A percentile compares a stretch with the other conserved stretches of the same genome.
These are phyloP conservation scores for Pyropia haitanensis DNA, from an alignment of 23 red algal genomes.

Conservation along the genomic window DNA sequence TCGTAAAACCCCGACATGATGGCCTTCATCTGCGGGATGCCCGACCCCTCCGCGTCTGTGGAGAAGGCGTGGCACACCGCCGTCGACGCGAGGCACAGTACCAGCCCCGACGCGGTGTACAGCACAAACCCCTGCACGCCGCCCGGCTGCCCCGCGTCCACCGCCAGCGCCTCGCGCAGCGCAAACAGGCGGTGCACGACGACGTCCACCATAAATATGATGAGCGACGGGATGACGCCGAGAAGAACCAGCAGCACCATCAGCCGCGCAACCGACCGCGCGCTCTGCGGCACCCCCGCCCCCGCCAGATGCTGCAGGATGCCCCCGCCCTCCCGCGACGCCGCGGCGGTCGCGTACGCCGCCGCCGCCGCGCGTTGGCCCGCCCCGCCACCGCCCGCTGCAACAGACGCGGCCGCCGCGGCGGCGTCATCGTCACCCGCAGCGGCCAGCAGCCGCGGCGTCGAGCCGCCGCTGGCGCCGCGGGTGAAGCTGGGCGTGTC, in stretches of 20 bases:
- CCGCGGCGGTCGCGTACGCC: background rate
- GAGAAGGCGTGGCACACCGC: constrained; percentile 63
- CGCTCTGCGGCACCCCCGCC: constrained; percentile 14
- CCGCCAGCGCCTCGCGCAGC: constrained; percentile 30
- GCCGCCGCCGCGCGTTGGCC: background rate
- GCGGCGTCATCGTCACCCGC: background rate
- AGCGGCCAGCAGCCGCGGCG: background rate
- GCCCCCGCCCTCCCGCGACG: no score
- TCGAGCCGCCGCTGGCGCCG: background rate
- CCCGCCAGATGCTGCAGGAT: constrained; percentile 42
- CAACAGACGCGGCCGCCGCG: background rate
- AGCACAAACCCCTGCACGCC: constrained; percentile 29
- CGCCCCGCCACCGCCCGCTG: no score
- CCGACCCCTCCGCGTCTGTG: constrained; percentile 88
- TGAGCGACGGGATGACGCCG: constrained; percentile 77
- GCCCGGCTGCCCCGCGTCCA: background rate
- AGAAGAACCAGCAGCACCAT: constrained; percentile 71
- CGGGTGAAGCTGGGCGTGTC: constrained; percentile 16
- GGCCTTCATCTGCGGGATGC: constrained; percentile 95
- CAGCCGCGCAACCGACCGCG: constrained; percentile 33
- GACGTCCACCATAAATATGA: constrained; percentile 92
- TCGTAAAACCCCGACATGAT: constrained; percentile 99
- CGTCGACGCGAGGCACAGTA: constrained; percentile 73
- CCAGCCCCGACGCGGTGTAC: constrained; percentile 63
- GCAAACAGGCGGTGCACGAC: constrained; percentile 57